phyloP scores from a whole-genome alignment of 2,329 filamentous ascomycete species.

The Sclerotinia spermophila region DNA sequence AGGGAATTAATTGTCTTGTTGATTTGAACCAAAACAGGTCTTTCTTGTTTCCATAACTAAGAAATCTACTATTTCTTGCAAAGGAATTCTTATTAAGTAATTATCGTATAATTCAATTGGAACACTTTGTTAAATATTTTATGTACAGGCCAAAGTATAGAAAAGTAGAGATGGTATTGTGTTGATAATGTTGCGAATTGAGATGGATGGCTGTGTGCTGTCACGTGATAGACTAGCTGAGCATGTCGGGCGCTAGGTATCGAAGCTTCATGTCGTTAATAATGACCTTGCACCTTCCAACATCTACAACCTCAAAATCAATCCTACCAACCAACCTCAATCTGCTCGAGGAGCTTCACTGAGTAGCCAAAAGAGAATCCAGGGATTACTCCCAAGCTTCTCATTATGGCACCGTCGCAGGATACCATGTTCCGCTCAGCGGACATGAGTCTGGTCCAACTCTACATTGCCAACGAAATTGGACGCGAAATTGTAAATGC shows the following conservation, averaged over 20 bases:
- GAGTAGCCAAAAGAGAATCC: slow-evolving; percentile 24
- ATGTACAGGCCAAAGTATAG: neutral
- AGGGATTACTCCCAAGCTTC: slow-evolving; percentile 24
- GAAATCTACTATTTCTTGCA: neutral
- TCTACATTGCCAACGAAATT: slow-evolving; percentile 99
- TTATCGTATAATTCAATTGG: neutral
- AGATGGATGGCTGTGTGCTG: neutral
- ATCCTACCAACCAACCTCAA: slow-evolving; percentile 8
- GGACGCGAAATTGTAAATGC: slow-evolving; percentile 96
- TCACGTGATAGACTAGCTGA: slow-evolving; percentile 8
- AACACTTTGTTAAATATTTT: neutral
- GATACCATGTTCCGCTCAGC: slow-evolving; percentile 99
- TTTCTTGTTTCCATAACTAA: neutral
- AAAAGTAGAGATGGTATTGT: neutral
- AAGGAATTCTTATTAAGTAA: neutral
- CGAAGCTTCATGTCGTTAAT: slow-evolving; percentile 7
- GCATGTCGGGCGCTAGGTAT: neutral
- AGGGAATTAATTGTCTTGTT: neutral
- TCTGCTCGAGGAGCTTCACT: slow-evolving; percentile 20
- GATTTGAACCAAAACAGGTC: neutral
- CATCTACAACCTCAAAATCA: slow-evolving; percentile 8
- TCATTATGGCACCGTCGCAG: slow-evolving; percentile 60
- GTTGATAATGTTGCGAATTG: neutral
- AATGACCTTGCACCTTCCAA: slow-evolving; percentile 9
- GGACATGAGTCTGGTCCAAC: slow-evolving; percentile 99